phyloP scores from a whole-genome alignment of 2,329 filamentous ascomycete species.

The Fusarium sp. region DNA sequence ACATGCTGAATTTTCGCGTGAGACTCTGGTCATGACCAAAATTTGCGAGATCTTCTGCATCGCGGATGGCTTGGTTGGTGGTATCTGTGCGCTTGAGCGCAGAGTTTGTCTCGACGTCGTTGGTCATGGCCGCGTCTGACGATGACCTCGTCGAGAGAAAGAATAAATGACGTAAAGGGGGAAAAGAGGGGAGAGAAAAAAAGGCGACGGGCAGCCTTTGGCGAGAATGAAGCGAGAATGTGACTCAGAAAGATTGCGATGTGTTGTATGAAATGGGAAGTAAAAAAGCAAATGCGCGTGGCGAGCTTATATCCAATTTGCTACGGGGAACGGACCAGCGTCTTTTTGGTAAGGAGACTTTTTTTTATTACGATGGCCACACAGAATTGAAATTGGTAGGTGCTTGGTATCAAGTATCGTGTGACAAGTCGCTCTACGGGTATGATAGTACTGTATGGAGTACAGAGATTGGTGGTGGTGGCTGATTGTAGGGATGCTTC shows the following conservation, averaged over 20 bases:
- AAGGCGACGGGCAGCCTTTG: conserved; percentile 39
- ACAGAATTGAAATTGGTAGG: neutral
- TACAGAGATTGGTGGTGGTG: neutral
- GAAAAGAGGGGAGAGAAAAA: neutral
- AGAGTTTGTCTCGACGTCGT: conserved; percentile 38
- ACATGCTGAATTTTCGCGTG: conserved; percentile 59
- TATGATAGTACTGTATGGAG: conserved; percentile 26
- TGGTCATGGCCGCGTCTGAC: conserved; percentile 40
- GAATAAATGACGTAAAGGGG: conserved; percentile 10
- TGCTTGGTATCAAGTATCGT: conserved; percentile 18
- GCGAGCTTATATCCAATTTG: conserved; percentile 29
- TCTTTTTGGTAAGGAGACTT: neutral
- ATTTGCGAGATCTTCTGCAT: conserved; percentile 53
- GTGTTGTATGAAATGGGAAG: neutral
- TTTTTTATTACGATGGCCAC: neutral
- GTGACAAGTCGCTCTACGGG: conserved; percentile 6
- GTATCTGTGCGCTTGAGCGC: conserved; percentile 37
- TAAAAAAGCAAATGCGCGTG: neutral
- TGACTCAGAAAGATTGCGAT: neutral
- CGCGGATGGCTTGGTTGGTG: conserved; percentile 45
- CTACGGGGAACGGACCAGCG: conserved; percentile 19
- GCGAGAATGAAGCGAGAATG: neutral
- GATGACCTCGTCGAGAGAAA: conserved; percentile 33
- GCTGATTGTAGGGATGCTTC: conserved; percentile 1
- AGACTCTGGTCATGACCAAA: conserved; percentile 54